Percentiles rank a stretch among this genome's conserved stretches.
phyloP scores from a whole-genome alignment of 371 early-diverging fungal genomes.

The Actinomortierella wolfii region DNA sequence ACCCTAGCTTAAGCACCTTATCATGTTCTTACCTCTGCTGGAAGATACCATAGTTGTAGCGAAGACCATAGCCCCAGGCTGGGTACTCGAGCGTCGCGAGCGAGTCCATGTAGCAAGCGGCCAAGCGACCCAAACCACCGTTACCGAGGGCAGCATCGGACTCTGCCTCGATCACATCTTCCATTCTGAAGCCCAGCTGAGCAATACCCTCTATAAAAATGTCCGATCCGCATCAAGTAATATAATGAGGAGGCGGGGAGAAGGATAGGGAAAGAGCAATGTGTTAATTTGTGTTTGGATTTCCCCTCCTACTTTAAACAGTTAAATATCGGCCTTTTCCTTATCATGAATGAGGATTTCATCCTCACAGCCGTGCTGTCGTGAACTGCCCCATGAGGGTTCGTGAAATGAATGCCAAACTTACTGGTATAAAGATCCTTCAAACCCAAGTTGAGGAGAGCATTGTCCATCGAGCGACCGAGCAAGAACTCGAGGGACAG shows the following conservation, averaged over 20 bases:
- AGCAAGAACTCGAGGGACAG: constrained; percentile 93
- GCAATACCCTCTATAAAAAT: constrained; percentile 59
- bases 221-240: not conserved
- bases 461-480: constrained; percentile 94
- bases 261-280: not conserved
- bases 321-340: too few species aligned
- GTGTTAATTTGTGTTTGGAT: not conserved
- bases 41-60: constrained; percentile 95
- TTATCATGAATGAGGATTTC: too few species aligned
- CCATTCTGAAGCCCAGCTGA: constrained; percentile 83
- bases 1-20: not conserved
- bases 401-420: too few species aligned
- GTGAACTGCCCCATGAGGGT: too few species aligned
- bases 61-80: constrained; percentile 87
- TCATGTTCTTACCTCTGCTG: constrained; percentile 68
- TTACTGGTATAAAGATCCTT: constrained; percentile 68
- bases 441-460: constrained; percentile 79
- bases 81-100: constrained; percentile 88
- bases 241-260: not conserved
- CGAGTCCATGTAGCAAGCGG: constrained; percentile 92
- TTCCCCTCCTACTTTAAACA: too few species aligned
- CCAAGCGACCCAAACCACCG: constrained; percentile 90
- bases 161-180: constrained; percentile 88
- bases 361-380: too few species aligned
- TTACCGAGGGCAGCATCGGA: constrained; percentile 93